Percentiles rank a stretch among this genome's conserved stretches.
These are phyloP conservation scores for Daphne laureola DNA, from an alignment of 441 rosid genomes.

Conservation along the genomic window DNA sequence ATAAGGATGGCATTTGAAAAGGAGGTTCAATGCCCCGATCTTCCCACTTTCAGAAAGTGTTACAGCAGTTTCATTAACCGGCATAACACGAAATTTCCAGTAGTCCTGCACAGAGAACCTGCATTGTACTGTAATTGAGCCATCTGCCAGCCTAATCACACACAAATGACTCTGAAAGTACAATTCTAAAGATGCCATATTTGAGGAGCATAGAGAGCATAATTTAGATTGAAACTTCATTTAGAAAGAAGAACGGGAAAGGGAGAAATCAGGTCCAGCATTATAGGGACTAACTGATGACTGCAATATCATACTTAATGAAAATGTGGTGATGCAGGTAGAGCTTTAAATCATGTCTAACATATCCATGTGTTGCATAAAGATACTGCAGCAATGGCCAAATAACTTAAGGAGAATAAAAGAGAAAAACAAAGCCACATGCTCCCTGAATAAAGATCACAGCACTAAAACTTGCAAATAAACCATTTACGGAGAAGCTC, in stretches of 20 bases:
- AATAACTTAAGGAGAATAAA: neutral
- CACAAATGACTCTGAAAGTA: neutral
- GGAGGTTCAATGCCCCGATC: slow-evolving; percentile 88
- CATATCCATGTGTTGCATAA: too few species aligned
- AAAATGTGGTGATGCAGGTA: too few species aligned
- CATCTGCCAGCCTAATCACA: slow-evolving; percentile 28
- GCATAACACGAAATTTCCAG: slow-evolving; percentile 64
- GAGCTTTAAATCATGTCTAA: too few species aligned
- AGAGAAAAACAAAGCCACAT: neutral
- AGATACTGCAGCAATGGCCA: too few species aligned
- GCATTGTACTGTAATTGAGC: slow-evolving; percentile 45
- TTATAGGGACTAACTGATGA: too few species aligned
- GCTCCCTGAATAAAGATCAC: neutral
- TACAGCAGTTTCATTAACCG: slow-evolving; percentile 60
- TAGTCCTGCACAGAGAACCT: slow-evolving; percentile 94
- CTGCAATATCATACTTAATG: too few species aligned
- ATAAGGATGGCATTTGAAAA: slow-evolving; percentile 95
- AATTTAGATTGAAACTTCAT: neutral
- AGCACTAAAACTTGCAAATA: neutral
- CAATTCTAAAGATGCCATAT: slow-evolving; percentile 5
- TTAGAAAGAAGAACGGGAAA: too few species aligned
- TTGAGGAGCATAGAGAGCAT: neutral
- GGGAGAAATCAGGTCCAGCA: too few species aligned
- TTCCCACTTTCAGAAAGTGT: slow-evolving; percentile 91
- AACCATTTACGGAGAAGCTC: neutral